Conservation (phyloP, 2,329 filamentous ascomycete genomes). For the Tolypocladium guangdongense region DNA sequence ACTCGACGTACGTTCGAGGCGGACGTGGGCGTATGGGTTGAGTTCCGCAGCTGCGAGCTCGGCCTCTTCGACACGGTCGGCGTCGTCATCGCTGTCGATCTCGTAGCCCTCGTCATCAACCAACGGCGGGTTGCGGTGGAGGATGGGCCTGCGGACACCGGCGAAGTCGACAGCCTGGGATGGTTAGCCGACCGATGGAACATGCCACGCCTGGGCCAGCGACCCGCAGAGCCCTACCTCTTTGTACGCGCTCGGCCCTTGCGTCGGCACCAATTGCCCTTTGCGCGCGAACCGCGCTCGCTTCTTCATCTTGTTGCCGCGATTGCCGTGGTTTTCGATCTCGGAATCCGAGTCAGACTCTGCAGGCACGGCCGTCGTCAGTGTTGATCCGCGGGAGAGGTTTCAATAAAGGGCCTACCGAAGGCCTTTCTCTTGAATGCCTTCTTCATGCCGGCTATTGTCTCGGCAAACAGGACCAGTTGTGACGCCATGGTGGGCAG, state of each 20-base stretch:
- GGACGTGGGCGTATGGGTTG: constrained; percentile 64
- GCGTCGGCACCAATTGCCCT: constrained; percentile 56
- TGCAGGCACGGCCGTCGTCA: constrained; percentile 24
- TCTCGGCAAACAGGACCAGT: constrained; percentile 54
- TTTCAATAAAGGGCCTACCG: constrained; percentile 28
- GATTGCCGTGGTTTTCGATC: constrained; percentile 59
- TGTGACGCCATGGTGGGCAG: constrained; percentile 33
- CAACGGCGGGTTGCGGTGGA: constrained; percentile 61
- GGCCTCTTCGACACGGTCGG: constrained; percentile 51
- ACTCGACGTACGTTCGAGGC: constrained; percentile 52
- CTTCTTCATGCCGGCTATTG: constrained; percentile 57
- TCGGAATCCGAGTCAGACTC: constrained; percentile 71
- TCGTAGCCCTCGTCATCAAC: constrained; percentile 72
- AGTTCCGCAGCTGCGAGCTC: constrained; percentile 53
- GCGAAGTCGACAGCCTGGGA: constrained; percentile 59
- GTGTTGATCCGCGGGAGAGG: constrained; percentile 3
- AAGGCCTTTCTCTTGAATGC: constrained; percentile 54
- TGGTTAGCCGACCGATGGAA: constrained; percentile 12
- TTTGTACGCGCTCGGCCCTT: constrained; percentile 58
- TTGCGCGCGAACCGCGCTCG: constrained; percentile 59
- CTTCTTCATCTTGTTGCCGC: constrained; percentile 70
- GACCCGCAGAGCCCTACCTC: constrained; percentile 38
- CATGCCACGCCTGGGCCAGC: constrained; percentile 2
- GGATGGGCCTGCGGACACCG: constrained; percentile 60
- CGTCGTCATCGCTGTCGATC: constrained; percentile 61